These are phyloP conservation scores for Chlamydomonas schloesseri DNA, from an alignment of 139 green algal genomes.

Conservation along the genomic window DNA sequence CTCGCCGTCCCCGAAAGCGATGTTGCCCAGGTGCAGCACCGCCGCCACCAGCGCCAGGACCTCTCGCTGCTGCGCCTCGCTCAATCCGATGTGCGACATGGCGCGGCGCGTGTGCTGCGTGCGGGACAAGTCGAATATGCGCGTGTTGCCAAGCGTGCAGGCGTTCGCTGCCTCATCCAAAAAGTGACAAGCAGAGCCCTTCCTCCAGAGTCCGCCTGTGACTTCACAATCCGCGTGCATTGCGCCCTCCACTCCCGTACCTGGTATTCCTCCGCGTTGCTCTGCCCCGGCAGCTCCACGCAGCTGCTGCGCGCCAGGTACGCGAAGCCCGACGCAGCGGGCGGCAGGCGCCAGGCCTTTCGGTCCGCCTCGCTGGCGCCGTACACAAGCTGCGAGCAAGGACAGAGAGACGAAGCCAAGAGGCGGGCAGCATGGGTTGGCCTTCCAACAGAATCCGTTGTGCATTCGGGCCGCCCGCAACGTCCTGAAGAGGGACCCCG, in stretches of 20 bases:
- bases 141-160: too few relatives aligned
- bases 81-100: constrained; percentile 95
- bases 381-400: constrained; percentile 80
- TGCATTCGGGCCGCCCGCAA: too few relatives aligned
- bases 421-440: too few relatives aligned
- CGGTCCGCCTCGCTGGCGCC: constrained; percentile 84
- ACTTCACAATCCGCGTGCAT: too few relatives aligned
- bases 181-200: too few relatives aligned
- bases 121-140: too few relatives aligned
- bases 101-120: constrained; percentile 81
- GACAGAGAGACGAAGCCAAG: not conserved
- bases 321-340: constrained; percentile 69
- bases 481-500: too few relatives aligned
- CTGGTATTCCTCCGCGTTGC: constrained; percentile 91
- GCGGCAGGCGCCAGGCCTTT: constrained; percentile 67
- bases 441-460: not conserved
- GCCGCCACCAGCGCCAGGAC: constrained; percentile 89
- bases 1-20: constrained; percentile 77
- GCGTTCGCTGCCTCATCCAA: too few relatives aligned
- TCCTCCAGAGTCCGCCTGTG: too few relatives aligned
- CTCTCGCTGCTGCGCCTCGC: constrained; percentile 73
- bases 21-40: constrained; percentile 96
- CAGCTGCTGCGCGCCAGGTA: constrained; percentile 91
- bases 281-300: constrained; percentile 80
- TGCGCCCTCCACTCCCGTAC: constrained; percentile 55